phyloP scores from a whole-genome alignment of 257 asterid species.

The Nicotiana benthamiana region DNA sequence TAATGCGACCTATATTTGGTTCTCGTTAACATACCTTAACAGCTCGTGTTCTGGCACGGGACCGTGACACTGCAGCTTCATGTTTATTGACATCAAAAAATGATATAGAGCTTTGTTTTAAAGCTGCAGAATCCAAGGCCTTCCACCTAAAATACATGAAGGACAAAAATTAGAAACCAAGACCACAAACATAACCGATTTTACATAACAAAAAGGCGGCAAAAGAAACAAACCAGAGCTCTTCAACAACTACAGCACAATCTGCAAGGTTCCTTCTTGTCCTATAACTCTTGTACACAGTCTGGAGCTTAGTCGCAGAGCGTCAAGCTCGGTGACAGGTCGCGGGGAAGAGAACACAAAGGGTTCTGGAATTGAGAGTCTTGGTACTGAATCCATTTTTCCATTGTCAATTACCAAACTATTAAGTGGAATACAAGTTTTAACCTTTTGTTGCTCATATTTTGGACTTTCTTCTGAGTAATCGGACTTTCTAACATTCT shows the following conservation, averaged over 20 bases:
- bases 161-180: neutral
- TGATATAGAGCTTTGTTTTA: constrained; percentile 44
- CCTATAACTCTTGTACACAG: constrained; percentile 42
- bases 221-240: constrained; percentile 31
- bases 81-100: constrained; percentile 39
- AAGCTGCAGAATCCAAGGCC: constrained; percentile 52
- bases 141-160: constrained; percentile 48
- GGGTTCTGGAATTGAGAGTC: constrained; percentile 6
- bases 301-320: constrained; percentile 37
- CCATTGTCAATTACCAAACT: constrained; percentile 19
- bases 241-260: constrained; percentile 43
- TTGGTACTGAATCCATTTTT: neutral
- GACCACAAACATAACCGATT: neutral
- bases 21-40: constrained; percentile 37
- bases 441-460: constrained; percentile 15
- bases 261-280: constrained; percentile 46
- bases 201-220: neutral
- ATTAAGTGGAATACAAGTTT: constrained; percentile 16
- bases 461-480: constrained; percentile 7
- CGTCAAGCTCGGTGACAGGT: constrained; percentile 29
- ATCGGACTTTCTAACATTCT: constrained; percentile 3
- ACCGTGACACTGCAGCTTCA: constrained; percentile 60
- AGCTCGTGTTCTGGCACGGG: constrained; percentile 51
- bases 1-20: neutral
- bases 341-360: constrained; percentile 18